These are phyloP conservation scores for Warburgia ugandensis DNA, from an alignment of 164 flowering plant genomes.

Conservation along the genomic window DNA sequence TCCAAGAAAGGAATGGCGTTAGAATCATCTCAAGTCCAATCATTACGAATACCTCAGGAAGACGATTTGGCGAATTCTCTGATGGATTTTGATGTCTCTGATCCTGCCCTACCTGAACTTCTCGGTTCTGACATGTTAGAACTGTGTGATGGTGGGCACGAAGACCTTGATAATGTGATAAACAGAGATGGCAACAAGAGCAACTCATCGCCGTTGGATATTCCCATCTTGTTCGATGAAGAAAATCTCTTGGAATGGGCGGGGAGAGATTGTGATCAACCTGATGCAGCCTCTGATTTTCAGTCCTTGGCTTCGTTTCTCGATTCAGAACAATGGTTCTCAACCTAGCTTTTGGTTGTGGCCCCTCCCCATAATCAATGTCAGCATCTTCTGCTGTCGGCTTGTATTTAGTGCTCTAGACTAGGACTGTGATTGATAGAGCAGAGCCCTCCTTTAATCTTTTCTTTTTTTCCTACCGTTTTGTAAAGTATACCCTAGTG, in stretches of 20 bases:
- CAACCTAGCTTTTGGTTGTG: too few relatives aligned
- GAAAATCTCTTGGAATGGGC: not conserved
- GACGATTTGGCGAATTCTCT: not conserved
- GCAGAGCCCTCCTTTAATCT: too few relatives aligned
- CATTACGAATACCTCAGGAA: not conserved
- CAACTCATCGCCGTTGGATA: not conserved
- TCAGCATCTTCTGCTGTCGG: too few relatives aligned
- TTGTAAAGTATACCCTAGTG: too few relatives aligned
- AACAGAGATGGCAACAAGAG: not conserved
- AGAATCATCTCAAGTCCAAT: not conserved
- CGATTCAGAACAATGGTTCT: too few relatives aligned
- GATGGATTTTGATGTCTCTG: not conserved
- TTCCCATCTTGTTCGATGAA: not conserved
- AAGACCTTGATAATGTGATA: not conserved
- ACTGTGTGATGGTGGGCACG: not conserved
- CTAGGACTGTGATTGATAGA: too few relatives aligned
- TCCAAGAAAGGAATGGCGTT: not conserved
- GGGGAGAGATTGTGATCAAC: not conserved
- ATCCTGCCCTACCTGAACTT: not conserved
- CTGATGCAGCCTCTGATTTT: not conserved
- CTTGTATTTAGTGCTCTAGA: too few relatives aligned
- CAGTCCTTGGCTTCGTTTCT: conserved; percentile 1
- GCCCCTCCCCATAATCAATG: too few relatives aligned
- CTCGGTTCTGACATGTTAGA: not conserved
- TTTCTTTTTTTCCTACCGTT: too few relatives aligned